Conservation (phyloP, 441 rosid species). For the Pelargonium cotyledonis region DNA sequence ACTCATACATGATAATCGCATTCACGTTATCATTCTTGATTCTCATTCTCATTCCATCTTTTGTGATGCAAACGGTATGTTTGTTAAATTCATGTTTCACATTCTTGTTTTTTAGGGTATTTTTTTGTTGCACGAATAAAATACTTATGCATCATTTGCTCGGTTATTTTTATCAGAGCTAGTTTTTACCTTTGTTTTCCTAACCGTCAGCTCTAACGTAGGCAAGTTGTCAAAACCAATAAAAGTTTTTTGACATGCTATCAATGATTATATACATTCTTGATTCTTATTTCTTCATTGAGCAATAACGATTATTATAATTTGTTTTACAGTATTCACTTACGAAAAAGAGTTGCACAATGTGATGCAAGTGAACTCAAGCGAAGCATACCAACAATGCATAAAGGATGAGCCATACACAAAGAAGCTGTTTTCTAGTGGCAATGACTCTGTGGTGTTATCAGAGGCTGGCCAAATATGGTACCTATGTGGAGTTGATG, state of each 20-base stretch:
- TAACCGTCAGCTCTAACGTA: too few relatives aligned
- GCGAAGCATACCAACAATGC: constrained; percentile 25
- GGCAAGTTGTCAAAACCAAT: neutral
- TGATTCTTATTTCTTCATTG: too few relatives aligned
- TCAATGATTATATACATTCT: neutral
- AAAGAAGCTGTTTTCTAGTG: constrained; percentile 23
- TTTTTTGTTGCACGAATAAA: too few relatives aligned
- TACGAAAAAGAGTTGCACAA: constrained; percentile 25
- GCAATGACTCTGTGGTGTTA: constrained; percentile 26
- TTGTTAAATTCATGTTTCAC: too few relatives aligned
- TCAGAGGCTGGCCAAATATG: constrained; percentile 27
- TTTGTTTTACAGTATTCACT: constrained; percentile 29
- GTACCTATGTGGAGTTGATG: constrained; percentile 31
- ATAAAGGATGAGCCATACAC: constrained; percentile 18
- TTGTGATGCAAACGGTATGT: too few relatives aligned
- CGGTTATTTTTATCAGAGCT: too few relatives aligned
- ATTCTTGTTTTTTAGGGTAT: too few relatives aligned
- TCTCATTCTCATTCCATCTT: neutral
- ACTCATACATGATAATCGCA: neutral
- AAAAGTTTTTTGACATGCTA: neutral
- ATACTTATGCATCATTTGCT: too few relatives aligned
- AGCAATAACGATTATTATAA: neutral
- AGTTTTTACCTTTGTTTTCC: too few relatives aligned
- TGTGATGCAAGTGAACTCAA: constrained; percentile 34
- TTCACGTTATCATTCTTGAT: neutral